Percentiles rank a stretch among this genome's conserved stretches.
These are phyloP conservation scores for Phytophthora pseudosyringae DNA, from an alignment of 352 stramenopile species.

Conservation along the genomic window DNA sequence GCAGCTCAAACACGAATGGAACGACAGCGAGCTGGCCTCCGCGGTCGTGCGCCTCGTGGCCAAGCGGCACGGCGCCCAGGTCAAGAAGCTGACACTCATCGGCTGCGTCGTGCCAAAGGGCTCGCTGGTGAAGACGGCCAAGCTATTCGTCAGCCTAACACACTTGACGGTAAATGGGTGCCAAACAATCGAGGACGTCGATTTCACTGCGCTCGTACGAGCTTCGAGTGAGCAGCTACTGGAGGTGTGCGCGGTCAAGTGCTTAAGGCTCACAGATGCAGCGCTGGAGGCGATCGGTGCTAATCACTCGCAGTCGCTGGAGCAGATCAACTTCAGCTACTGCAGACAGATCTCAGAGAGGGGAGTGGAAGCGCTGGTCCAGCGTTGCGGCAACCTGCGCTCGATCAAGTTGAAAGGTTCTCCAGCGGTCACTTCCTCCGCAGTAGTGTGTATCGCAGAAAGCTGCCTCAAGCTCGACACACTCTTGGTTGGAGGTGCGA, in stretches of 20 bases:
- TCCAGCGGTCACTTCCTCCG: conserved; percentile 55
- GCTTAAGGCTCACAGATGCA: conserved; percentile 54
- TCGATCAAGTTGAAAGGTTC: conserved; percentile 64
- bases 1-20: conserved; percentile 41
- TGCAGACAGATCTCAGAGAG: conserved; percentile 56
- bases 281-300: conserved; percentile 33
- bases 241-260: conserved; percentile 61
- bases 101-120: conserved; percentile 52
- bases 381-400: conserved; percentile 34
- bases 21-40: conserved; percentile 35
- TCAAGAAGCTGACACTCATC: conserved; percentile 49
- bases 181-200: conserved; percentile 54
- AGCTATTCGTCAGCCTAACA: conserved; percentile 41
- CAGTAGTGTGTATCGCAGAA: conserved; percentile 39
- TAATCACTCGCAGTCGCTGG: conserved; percentile 42
- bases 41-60: conserved; percentile 40
- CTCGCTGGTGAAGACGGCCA: conserved; percentile 39
- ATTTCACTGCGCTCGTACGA: conserved; percentile 45
- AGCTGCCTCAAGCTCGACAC: conserved; percentile 45
- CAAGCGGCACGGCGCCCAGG: conserved; percentile 42
- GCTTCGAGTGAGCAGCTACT: conserved; percentile 43
- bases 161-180: conserved; percentile 63
- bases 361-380: conserved; percentile 41
- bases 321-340: conserved; percentile 65
- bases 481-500: conserved; percentile 55